Evolutionary conservation across 2,329 filamentous ascomycete species (phyloP), one percentile per base, ranked within the genome.

Genomic region (Ascochyta viciae-villosae): DNA sequence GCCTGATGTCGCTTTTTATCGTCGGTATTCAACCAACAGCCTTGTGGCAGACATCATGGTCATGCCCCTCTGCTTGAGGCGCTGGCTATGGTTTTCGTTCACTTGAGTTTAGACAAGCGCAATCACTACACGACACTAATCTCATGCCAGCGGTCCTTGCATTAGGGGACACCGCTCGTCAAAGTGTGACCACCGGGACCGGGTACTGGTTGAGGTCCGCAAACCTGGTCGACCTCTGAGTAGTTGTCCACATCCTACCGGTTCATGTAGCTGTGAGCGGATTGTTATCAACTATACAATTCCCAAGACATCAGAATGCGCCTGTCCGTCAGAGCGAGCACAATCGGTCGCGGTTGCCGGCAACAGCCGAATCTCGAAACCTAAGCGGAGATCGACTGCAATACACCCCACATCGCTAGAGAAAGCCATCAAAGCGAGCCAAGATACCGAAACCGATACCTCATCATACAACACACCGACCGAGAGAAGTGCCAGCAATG

Each of bases 131-230:
- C 26, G n/a, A 34, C 41, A 51, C 64, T 72, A 45, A 68, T 55
- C 3, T 31, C 35, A 23, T 43, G 52, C 42, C 65, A 91, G 88
- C 76, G 86, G 86, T 80, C 88, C 88, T 69, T 91, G 89, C 73
- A 91, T 91, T 65, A 86, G 88, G 68, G 89, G 89, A 53, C 89
- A 91, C 74, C 86, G 89, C 66, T 91, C 89, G 27, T 90, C 88
- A 48, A 90, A 89, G 79, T 91, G 89, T 74, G 87, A 84, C 43
- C 89, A 91, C 57, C 81, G 82, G 61, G 87, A 90, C 65, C 85
- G 88, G 55, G 77, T 90, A 31, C 86, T 91, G 81, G 80, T 90
- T 3, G 86, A 87, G 22, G 89, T 91, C 15, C 84, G 88, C 60
- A 90, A 90, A 68, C 88, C 89, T 15, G 89, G 89, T 16, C 82